These are phyloP conservation scores for Neohortaea acidophila DNA, from an alignment of 495 filamentous ascomycete genomes.

Conservation along the genomic window DNA sequence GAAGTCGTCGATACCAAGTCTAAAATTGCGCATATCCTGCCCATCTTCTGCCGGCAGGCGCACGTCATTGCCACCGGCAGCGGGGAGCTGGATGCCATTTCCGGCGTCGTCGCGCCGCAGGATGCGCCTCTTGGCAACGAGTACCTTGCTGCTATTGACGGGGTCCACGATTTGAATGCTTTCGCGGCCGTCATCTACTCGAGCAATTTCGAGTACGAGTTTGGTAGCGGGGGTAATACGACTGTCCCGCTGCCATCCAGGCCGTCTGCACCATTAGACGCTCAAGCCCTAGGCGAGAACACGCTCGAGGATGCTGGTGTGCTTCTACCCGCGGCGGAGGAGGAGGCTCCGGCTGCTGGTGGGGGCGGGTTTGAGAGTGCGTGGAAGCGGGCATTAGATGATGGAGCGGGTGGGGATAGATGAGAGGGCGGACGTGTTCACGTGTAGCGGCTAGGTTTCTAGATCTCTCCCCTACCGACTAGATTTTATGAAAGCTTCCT, in stretches of 20 bases:
- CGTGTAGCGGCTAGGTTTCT: too few relatives aligned
- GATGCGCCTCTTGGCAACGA: constrained; percentile 76
- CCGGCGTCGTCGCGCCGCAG: constrained; percentile 4
- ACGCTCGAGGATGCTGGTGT: background rate
- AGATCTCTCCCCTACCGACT: too few relatives aligned
- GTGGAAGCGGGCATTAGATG: constrained; percentile 44
- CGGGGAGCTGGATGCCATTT: constrained; percentile 14
- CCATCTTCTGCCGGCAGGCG: constrained; percentile 73
- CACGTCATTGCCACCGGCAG: constrained; percentile 57
- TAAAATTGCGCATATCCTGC: constrained; percentile 80
- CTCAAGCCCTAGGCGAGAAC: constrained; percentile 11
- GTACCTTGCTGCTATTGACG: constrained; percentile 62
- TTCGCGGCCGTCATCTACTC: constrained; percentile 91
- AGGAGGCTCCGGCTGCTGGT: constrained; percentile 29
- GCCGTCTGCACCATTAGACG: background rate
- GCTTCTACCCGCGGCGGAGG: background rate
- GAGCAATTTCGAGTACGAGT: constrained; percentile 66
- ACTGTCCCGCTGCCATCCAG: background rate
- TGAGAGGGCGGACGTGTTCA: too few relatives aligned
- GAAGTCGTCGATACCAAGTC: constrained; percentile 35
- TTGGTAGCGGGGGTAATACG: constrained; percentile 5
- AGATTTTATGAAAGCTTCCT: too few relatives aligned
- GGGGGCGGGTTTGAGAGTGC: constrained; percentile 42
- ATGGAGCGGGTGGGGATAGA: too few relatives aligned
- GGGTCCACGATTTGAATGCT: constrained; percentile 72